These are phyloP conservation scores for Xylariaceae sp. DNA, from an alignment of 2,329 filamentous ascomycete genomes.

Conservation along the genomic window DNA sequence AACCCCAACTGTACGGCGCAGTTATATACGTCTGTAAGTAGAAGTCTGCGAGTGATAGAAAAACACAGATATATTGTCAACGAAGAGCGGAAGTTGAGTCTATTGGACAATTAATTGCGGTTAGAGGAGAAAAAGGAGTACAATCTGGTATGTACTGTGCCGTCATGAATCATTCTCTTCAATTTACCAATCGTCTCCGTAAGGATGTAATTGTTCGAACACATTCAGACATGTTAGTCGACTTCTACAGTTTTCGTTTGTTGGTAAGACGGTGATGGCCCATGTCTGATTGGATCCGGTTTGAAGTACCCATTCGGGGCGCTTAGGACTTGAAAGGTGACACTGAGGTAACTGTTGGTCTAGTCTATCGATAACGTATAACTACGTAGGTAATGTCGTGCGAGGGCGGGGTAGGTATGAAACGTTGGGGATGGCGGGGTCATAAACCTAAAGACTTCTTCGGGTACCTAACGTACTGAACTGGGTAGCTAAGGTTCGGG, in stretches of 20 bases:
- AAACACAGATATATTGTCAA: neutral
- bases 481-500: no score
- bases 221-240: neutral
- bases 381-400: neutral
- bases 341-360: neutral
- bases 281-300: neutral
- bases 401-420: neutral
- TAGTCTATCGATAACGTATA: neutral
- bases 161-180: no score
- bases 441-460: neutral
- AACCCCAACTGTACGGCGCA: neutral
- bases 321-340: neutral
- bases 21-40: neutral
- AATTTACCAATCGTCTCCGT: no score
- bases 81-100: no score
- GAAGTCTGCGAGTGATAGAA: neutral
- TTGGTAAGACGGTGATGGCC: neutral
- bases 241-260: neutral
- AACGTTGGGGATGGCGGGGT: neutral
- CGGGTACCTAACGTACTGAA: neutral
- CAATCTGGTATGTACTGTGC: no score
- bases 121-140: no score
- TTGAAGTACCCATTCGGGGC: neutral
- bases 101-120: no score
- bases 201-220: no score